Conservation (phyloP, 441 rosid genomes). For the Breynia disticha region DNA sequence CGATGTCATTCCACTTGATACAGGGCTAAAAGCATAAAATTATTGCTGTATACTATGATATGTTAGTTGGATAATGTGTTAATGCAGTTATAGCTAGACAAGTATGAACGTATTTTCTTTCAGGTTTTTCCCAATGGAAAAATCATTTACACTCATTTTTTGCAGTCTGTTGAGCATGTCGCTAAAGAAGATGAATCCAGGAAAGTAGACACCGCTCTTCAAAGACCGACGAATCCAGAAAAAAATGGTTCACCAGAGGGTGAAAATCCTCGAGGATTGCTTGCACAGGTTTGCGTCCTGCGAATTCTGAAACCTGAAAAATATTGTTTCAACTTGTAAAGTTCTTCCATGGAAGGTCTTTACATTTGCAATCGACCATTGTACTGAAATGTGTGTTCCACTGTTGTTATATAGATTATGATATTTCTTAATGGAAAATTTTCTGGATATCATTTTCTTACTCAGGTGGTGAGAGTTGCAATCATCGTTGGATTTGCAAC, state of each 20-base stretch:
- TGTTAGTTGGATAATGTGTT: no score
- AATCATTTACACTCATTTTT: background rate
- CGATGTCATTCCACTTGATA: no score
- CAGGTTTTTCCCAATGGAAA: background rate
- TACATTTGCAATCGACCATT: no score
- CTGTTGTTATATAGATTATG: background rate
- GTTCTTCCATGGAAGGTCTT: background rate
- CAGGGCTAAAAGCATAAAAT: background rate
- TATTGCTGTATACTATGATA: background rate
- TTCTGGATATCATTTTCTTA: background rate
- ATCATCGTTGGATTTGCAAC: constrained; percentile 72
- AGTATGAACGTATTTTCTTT: constrained; percentile 5
- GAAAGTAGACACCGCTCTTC: constrained; percentile 24
- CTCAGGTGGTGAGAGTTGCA: constrained; percentile 50
- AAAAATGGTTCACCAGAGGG: constrained; percentile 24
- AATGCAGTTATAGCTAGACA: background rate
- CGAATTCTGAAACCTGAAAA: background rate
- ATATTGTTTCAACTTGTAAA: background rate
- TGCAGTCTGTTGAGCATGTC: constrained; percentile 20
- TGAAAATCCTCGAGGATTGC: constrained; percentile 34
- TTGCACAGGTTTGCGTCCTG: constrained; percentile 41
- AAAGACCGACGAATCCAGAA: constrained; percentile 19
- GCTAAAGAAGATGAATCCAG: constrained; percentile 9
- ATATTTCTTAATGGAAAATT: background rate
- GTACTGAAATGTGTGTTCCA: no score